Evolutionary conservation across 2,329 filamentous ascomycete genomes (phyloP).

Genomic region (Talaromyces islandicus): DNA sequence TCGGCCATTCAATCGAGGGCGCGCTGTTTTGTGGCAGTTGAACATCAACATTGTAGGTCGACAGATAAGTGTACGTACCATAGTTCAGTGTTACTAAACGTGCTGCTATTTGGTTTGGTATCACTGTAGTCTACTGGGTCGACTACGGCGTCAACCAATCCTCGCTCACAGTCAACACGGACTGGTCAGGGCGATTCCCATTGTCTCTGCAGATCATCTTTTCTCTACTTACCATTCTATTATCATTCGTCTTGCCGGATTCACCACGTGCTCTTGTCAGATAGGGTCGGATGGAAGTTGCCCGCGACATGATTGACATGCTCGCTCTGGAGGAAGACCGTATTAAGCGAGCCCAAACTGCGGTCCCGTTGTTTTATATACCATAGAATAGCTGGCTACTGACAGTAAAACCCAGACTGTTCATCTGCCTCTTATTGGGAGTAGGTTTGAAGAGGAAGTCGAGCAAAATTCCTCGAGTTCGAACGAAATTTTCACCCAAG

Average conservation of each 20-base stretch:
- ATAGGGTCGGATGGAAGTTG: not conserved
- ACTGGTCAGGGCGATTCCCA: conserved; percentile 20
- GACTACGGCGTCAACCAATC: conserved; percentile 17
- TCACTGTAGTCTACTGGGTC: conserved; percentile 14
- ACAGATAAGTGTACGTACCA: conserved; percentile 18
- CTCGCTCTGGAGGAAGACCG: not conserved
- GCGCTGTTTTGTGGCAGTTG: not conserved
- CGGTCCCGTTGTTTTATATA: not conserved
- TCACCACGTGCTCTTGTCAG: not conserved
- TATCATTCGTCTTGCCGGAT: not conserved
- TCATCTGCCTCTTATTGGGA: conserved; percentile 1
- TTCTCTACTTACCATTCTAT: conserved; percentile 13
- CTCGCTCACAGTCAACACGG: conserved; percentile 17
- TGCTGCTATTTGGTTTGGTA: conserved; percentile 2
- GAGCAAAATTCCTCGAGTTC: not conserved
- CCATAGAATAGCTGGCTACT: not conserved
- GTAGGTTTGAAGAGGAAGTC: not conserved
- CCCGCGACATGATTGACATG: not conserved
- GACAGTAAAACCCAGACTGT: not conserved
- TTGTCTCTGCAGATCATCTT: conserved; percentile 14
- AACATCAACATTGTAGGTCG: conserved; percentile 7
- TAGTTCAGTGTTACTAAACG: conserved; percentile 11
- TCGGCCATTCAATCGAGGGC: conserved; percentile 12
- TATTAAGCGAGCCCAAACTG: not conserved
- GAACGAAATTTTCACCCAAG: conserved; percentile 2